Conservation (phyloP, 441 rosid genomes). For the Aleurites moluccanus region DNA sequence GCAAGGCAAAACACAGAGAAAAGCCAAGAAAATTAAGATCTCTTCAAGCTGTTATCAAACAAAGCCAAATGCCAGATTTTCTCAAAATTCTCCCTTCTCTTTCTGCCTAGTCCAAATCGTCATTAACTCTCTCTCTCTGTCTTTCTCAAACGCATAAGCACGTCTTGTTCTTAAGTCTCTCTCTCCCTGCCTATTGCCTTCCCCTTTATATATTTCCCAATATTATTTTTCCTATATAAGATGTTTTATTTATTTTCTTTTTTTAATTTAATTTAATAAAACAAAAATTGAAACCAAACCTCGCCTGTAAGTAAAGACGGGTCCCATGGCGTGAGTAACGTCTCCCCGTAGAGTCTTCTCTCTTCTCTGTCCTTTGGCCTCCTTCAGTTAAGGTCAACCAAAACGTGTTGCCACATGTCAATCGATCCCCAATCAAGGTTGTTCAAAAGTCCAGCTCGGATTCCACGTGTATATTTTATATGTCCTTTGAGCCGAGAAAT, state of each 20-base stretch:
- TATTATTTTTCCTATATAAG: slow-evolving; percentile 8
- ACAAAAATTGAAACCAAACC: slow-evolving; percentile 8
- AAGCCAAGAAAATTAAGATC: slow-evolving; percentile 14
- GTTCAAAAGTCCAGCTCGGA: slow-evolving; percentile 59
- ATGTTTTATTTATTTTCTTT: too few relatives aligned
- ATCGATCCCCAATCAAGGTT: slow-evolving; percentile 10
- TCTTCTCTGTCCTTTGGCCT: neutral
- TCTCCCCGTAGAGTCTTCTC: slow-evolving; percentile 17
- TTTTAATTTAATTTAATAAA: neutral
- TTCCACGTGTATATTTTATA: slow-evolving; percentile 38
- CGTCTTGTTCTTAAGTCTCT: slow-evolving; percentile 42
- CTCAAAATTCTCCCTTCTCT: slow-evolving; percentile 21
- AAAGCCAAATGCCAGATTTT: slow-evolving; percentile 26
- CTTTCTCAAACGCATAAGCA: slow-evolving; percentile 39
- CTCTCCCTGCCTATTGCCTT: neutral
- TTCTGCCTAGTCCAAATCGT: slow-evolving; percentile 31
- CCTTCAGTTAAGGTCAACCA: too few relatives aligned
- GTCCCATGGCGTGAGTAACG: slow-evolving; percentile 32
- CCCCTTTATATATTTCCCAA: slow-evolving; percentile 29
- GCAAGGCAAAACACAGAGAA: too few relatives aligned
- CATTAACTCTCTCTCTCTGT: slow-evolving; percentile 20
- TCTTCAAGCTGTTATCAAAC: slow-evolving; percentile 16
- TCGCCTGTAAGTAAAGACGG: slow-evolving; percentile 20
- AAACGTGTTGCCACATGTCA: slow-evolving; percentile 37
- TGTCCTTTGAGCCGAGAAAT: too few relatives aligned